Conservation (phyloP, 2,329 filamentous ascomycete genomes). For the Aspergillus caelatus region DNA sequence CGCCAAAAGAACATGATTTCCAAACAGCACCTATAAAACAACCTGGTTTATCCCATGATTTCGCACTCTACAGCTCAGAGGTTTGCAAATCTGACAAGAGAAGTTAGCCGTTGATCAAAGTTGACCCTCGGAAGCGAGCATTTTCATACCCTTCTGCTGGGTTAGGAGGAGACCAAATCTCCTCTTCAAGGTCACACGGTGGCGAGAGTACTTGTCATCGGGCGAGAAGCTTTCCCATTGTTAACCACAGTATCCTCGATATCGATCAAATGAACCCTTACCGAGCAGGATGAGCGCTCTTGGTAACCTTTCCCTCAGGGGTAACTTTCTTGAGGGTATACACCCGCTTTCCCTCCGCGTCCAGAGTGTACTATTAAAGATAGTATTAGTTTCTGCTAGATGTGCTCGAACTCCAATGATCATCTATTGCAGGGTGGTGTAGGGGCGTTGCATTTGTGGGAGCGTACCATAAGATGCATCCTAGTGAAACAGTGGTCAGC, state of each 20-base stretch:
- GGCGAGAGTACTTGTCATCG: constrained; percentile 96
- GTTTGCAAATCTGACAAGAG: constrained; percentile 30
- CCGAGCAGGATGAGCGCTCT: constrained; percentile 91
- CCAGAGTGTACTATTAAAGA: constrained; percentile 72
- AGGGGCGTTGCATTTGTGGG: constrained; percentile 2
- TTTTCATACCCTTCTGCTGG: constrained; percentile 63
- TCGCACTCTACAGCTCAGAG: constrained; percentile 33
- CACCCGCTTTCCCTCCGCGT: constrained; percentile 77
- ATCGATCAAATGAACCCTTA: background rate
- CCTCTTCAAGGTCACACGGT: constrained; percentile 93
- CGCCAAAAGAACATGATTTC: constrained; percentile 35
- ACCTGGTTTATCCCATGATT: constrained; percentile 17
- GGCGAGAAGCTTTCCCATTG: constrained; percentile 69
- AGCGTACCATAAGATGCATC: constrained; percentile 48
- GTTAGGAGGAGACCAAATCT: constrained; percentile 86
- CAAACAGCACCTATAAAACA: constrained; percentile 30
- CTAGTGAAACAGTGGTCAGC: constrained; percentile 19
- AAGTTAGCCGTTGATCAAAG: constrained; percentile 12
- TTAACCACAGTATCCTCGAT: background rate
- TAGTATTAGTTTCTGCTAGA: constrained; percentile 12
- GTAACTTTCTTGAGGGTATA: constrained; percentile 89
- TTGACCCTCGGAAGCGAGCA: background rate
- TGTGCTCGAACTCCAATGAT: background rate
- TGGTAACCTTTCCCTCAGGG: constrained; percentile 78
- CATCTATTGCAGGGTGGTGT: constrained; percentile 6